phyloP scores from a whole-genome alignment of 768 basidiomycete species.

The Mycena galericulata region DNA sequence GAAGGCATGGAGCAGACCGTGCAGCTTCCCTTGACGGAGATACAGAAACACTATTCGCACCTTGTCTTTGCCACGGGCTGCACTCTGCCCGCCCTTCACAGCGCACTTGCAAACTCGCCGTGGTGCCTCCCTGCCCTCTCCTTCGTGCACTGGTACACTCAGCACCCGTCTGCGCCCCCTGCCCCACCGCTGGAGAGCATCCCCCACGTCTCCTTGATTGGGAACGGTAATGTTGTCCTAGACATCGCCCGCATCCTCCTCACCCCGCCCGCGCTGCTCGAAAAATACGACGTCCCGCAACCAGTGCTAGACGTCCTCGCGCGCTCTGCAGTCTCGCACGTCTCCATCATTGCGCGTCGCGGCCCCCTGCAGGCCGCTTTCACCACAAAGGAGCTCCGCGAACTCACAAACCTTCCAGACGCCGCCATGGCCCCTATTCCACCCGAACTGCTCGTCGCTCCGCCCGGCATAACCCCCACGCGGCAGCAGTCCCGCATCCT shows the following conservation, averaged over 20 bases:
- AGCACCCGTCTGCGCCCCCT: constrained; percentile 77
- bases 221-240: constrained; percentile 95
- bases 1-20: constrained; percentile 64
- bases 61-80: constrained; percentile 91
- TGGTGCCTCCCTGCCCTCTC: constrained; percentile 80
- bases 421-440: constrained; percentile 76
- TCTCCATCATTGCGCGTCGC: constrained; percentile 87
- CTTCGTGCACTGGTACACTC: constrained; percentile 97
- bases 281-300: constrained; percentile 82
- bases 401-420: constrained; percentile 77
- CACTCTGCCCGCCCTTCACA: constrained; percentile 70
- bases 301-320: constrained; percentile 77
- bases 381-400: constrained; percentile 92
- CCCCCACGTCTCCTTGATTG: constrained; percentile 85
- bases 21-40: constrained; percentile 66
- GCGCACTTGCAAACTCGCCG: constrained; percentile 59
- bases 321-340: constrained; percentile 73
- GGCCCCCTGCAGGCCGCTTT: constrained; percentile 92
- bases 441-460: constrained; percentile 53
- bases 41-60: constrained; percentile 84
- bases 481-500: constrained; percentile 77
- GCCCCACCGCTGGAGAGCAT: constrained; percentile 75
- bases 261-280: constrained; percentile 70
- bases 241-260: constrained; percentile 94
- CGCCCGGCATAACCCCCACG: constrained; percentile 53